Conservation (phyloP, 306 rosid genomes). For the Herpetospermum pedunculosum region DNA sequence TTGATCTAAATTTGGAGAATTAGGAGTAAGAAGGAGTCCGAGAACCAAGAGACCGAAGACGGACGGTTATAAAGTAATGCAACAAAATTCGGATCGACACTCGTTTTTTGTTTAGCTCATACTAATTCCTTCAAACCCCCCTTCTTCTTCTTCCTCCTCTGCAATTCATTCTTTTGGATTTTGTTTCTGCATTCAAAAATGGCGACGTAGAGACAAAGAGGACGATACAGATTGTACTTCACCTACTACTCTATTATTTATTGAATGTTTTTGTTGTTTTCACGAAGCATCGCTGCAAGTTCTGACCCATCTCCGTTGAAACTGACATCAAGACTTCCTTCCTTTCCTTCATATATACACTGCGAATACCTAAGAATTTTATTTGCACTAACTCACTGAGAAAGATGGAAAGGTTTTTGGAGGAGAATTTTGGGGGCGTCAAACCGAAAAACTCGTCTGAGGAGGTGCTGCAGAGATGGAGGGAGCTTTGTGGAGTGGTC, state of each 20-base stretch:
- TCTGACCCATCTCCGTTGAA: not conserved
- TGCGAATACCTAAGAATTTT: not conserved
- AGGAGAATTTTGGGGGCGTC: constrained; percentile 50
- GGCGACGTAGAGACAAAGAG: constrained; percentile 1
- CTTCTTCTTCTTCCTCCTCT: constrained; percentile 12
- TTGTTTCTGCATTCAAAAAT: constrained; percentile 7
- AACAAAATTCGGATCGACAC: constrained; percentile 30
- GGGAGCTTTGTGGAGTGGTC: constrained; percentile 46
- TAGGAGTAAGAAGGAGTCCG: not conserved
- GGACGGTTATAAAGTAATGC: not conserved
- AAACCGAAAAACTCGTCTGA: constrained; percentile 53
- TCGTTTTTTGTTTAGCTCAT: not conserved
- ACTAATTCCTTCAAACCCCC: constrained; percentile 13
- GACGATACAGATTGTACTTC: not conserved
- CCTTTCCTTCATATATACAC: not conserved
- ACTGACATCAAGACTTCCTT: not conserved
- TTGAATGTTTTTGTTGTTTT: not conserved
- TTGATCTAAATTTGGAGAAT: not conserved
- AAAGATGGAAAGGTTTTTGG: constrained; percentile 44
- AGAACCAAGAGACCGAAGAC: not conserved
- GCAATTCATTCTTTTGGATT: not conserved
- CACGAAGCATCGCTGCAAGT: constrained; percentile 2
- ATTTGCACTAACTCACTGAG: not conserved
- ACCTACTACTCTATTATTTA: not conserved
- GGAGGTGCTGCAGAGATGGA: constrained; percentile 68